phyloP scores from a whole-genome alignment of 176 grass and related monocot genomes.

The Rhynchospora breviuscula region DNA sequence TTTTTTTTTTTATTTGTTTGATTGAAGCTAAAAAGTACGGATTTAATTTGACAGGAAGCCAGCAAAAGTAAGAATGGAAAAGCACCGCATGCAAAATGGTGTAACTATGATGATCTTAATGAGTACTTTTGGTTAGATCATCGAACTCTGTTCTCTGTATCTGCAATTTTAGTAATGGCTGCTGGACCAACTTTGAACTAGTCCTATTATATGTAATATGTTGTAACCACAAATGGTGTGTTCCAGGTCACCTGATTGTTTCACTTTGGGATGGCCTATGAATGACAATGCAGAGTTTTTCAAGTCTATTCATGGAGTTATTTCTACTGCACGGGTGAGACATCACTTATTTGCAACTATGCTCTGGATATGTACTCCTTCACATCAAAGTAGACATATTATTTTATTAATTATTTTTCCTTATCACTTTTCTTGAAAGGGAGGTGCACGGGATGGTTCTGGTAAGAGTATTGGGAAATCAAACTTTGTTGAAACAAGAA shows the following conservation, averaged over 20 bases:
- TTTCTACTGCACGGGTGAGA: constrained; percentile 40
- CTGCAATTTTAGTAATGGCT: background rate
- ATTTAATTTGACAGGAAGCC: constrained; percentile 63
- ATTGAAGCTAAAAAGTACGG: constrained; percentile 7
- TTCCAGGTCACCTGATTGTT: constrained; percentile 84
- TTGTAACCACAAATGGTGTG: constrained; percentile 28
- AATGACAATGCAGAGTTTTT: constrained; percentile 91
- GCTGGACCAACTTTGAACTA: background rate
- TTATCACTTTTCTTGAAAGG: constrained; percentile 44
- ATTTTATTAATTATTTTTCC: background rate
- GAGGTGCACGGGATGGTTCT: constrained; percentile 37
- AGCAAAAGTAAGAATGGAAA: constrained; percentile 89
- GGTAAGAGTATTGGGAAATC: constrained; percentile 78
- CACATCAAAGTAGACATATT: constrained; percentile 2
- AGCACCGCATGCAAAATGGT: constrained; percentile 86
- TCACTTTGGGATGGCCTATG: constrained; percentile 95
- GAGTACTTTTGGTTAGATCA: constrained; percentile 86
- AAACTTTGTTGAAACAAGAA: constrained; percentile 92
- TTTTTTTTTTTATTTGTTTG: background rate
- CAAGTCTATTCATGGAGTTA: constrained; percentile 65
- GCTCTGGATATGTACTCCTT: background rate
- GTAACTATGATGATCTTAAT: constrained; percentile 97
- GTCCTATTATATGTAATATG: background rate
- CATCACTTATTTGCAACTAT: constrained; percentile 21
- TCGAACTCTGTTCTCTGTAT: constrained; percentile 11